Base-by-base conservation (phyloP, 129 eudicot species). In the Artemisia argyi region DNA sequence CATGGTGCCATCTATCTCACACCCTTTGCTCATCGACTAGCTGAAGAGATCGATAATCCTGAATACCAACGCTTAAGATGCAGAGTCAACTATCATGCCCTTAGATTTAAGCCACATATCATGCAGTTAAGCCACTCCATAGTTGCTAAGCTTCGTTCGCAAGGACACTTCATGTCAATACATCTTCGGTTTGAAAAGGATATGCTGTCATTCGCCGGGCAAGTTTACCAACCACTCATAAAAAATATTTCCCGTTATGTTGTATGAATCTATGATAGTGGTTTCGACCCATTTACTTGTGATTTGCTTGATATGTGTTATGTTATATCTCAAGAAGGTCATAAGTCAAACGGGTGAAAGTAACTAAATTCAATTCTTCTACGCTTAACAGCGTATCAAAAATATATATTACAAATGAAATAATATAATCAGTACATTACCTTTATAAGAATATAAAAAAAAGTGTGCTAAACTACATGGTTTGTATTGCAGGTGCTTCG, bases 131-230 rank as follows among this genome's bases (percentile, higher is more conserved):
- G 98, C 65, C 82, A 90, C 30, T 73, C 91, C 28, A 90, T 94
- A 69, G 99, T 94, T 48, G 86, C 85, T 22, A 90, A 70, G 64
- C 91, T 88, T 54, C 97, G 96, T 53, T 79, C 91, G 42, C 89
- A 94, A 81, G 96, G 98, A 61, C 97, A 88, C 78, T 94, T 90
- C 81, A 88, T 94, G 97, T 81, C 99, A 14, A 90, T 94, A 76
- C 99, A 94, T 81, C 99, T 94, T 73, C 97, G 99, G 16, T 94
- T 94, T 71, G 99, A 94, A 83, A 88, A 88, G 91, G 97, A 94
- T 81, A 94, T 94, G 99, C 82, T 94, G 72, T 79, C 99, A 68
- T 94, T 94, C 78, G 97, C 99, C 71, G 97, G 99, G 97, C 78
- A 83, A 78, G 94, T 73, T 78, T 62, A 67, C 68, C 19, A 32